Percentiles rank a stretch among this genome's conserved stretches.
phyloP scores from a whole-genome alignment of 1,284 basidiomycete genomes.

The Farysia itapuensis region DNA sequence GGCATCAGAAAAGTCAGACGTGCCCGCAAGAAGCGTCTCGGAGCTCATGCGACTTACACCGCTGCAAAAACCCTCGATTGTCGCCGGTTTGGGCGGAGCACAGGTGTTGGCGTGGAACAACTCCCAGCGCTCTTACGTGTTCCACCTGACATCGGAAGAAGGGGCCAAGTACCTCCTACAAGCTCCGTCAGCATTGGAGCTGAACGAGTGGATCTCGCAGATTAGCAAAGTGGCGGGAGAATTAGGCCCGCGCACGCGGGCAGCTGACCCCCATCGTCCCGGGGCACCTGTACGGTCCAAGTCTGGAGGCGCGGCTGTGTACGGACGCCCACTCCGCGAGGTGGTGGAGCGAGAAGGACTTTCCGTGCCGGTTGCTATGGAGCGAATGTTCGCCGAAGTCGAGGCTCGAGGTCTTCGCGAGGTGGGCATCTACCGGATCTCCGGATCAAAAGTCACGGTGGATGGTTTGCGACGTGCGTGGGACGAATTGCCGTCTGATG shows the following conservation, averaged over 20 bases:
- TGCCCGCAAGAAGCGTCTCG: constrained; percentile 12
- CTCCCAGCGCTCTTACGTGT: constrained; percentile 47
- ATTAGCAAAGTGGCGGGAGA: constrained; percentile 39
- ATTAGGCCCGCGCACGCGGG: constrained; percentile 4
- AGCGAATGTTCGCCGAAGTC: constrained; percentile 56
- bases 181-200: constrained; percentile 42
- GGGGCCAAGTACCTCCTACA: constrained; percentile 52
- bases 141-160: constrained; percentile 49
- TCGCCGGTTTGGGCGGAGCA: constrained; percentile 42
- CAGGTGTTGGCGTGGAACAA: constrained; percentile 51
- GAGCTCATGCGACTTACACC: constrained; percentile 45
- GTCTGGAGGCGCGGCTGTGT: constrained; percentile 29
- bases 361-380: constrained; percentile 48
- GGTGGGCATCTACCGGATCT: constrained; percentile 59
- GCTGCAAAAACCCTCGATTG: constrained; percentile 40
- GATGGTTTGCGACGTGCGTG: constrained; percentile 44
- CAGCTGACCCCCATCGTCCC: constrained; percentile 5
- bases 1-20: constrained; percentile 31
- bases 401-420: constrained; percentile 55
- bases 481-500: constrained; percentile 38
- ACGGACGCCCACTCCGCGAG: constrained; percentile 37
- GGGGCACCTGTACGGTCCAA: constrained; percentile 1
- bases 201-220: constrained; percentile 44
- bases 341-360: constrained; percentile 42
- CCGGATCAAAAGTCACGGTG: constrained; percentile 52